Conservation (phyloP, 768 basidiomycete species). For the Cystobasidium tubakii region DNA sequence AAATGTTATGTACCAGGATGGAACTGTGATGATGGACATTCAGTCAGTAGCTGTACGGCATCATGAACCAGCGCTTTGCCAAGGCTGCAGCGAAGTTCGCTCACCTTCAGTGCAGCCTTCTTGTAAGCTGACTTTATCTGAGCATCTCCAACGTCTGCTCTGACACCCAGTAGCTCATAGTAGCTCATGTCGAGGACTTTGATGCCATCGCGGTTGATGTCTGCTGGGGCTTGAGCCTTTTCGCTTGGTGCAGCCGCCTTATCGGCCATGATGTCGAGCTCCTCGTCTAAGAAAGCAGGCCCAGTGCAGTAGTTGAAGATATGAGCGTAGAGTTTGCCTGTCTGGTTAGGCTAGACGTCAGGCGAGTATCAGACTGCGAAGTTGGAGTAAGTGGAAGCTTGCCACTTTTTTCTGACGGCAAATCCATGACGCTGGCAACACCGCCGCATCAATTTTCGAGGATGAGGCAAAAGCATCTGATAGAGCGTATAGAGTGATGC, state of each 20-base stretch:
- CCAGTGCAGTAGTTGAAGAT: no score
- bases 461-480: no score
- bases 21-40: neutral
- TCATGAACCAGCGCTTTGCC: neutral
- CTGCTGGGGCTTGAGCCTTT: constrained; percentile 12
- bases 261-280: neutral
- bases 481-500: no score
- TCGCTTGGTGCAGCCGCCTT: neutral
- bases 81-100: neutral
- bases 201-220: constrained; percentile 27
- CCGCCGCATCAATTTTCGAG: no score
- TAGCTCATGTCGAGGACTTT: constrained; percentile 24
- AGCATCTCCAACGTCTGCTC: constrained; percentile 30
- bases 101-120: constrained; percentile 32
- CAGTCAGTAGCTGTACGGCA: neutral
- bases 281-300: neutral
- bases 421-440: no score
- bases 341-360: no score
- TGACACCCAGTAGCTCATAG: constrained; percentile 26
- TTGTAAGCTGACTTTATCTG: constrained; percentile 29
- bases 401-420: no score
- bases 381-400: no score
- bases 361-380: no score
- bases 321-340: neutral
- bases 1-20: constrained; percentile 13